Percentiles rank a stretch among this genome's conserved stretches.
Conservation (phyloP, 1,139 yeast species). For the Maudiozyma humilis region DNA sequence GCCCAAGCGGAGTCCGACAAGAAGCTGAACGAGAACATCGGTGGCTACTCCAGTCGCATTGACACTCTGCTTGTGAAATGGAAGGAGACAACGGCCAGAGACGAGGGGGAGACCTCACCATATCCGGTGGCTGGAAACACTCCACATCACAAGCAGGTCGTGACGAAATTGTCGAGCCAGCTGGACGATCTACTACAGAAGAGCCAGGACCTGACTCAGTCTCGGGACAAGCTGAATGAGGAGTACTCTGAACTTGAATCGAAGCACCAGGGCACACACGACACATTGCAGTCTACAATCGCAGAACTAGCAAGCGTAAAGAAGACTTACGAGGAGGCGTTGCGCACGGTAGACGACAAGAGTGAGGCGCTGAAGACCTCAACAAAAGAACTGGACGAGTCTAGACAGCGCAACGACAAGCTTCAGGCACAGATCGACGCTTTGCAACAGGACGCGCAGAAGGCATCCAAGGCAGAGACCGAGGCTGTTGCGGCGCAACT, state of each 20-base stretch:
- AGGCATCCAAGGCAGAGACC: constrained; percentile 10
- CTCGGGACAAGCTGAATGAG: constrained; percentile 16
- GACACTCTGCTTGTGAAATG: constrained; percentile 17
- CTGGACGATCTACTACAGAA: constrained; percentile 20
- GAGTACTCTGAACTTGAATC: constrained; percentile 20
- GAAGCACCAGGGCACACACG: constrained; percentile 17
- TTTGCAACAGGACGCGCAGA: constrained; percentile 41
- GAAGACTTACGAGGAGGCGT: constrained; percentile 59
- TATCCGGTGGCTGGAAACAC: background rate
- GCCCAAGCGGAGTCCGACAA: constrained; percentile 24
- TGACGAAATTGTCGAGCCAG: constrained; percentile 19
- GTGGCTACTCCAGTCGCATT: constrained; percentile 16
- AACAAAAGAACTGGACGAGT: constrained; percentile 59
- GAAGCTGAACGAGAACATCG: constrained; percentile 15
- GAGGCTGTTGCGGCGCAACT: constrained; percentile 61
- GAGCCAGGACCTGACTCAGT: constrained; percentile 19
- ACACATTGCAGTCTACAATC: constrained; percentile 15
- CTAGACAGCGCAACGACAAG: constrained; percentile 48
- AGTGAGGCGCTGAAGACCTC: constrained; percentile 67
- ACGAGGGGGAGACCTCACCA: too few relatives aligned
- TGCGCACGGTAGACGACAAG: constrained; percentile 65
- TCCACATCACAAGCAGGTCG: constrained; percentile 19
- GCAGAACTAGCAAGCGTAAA: constrained; percentile 37
- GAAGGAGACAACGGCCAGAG: constrained; percentile 5
- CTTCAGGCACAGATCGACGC: constrained; percentile 64